These are phyloP conservation scores for Moringa oleifera DNA, from an alignment of 345 rosid genomes.

Conservation along the genomic window DNA sequence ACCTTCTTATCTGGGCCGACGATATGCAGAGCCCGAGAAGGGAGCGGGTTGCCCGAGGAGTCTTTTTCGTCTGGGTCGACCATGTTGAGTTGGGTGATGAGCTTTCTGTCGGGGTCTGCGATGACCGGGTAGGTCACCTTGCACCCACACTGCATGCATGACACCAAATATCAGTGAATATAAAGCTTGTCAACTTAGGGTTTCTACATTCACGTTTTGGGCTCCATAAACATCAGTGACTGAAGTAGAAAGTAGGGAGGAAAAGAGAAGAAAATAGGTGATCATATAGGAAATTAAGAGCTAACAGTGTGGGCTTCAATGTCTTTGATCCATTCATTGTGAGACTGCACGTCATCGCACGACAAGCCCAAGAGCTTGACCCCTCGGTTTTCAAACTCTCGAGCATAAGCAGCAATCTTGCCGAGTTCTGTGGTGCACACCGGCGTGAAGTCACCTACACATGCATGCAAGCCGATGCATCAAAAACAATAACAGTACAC, in stretches of 20 bases:
- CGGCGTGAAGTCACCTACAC: conserved; percentile 76
- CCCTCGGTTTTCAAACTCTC: conserved; percentile 51
- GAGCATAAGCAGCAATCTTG: conserved; percentile 45
- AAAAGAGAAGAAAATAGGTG: not conserved
- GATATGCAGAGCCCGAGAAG: conserved; percentile 74
- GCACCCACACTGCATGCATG: conserved; percentile 40
- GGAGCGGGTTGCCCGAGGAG: conserved; percentile 26
- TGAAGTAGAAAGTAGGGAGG: too few species aligned
- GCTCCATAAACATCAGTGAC: too few species aligned
- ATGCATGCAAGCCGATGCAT: not conserved
- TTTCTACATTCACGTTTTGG: too few species aligned
- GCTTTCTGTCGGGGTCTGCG: conserved; percentile 57
- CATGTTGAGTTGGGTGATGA: conserved; percentile 70
- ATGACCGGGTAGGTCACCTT: conserved; percentile 67
- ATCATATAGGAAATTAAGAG: not conserved
- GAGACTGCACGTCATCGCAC: conserved; percentile 62
- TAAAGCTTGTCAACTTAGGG: too few species aligned
- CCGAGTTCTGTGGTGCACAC: conserved; percentile 81
- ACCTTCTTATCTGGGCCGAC: conserved; percentile 66
- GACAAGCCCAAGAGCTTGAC: conserved; percentile 79
- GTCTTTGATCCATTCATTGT: conserved; percentile 68
- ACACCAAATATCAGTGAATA: too few species aligned
- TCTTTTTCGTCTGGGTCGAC: conserved; percentile 65
- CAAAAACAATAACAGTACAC: not conserved
- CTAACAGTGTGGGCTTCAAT: conserved; percentile 57